Evolutionary conservation across 768 basidiomycete genomes (phyloP), one percentile per base, ranked within the genome.

Genomic region (Rhodotorula kratochvilovae): DNA sequence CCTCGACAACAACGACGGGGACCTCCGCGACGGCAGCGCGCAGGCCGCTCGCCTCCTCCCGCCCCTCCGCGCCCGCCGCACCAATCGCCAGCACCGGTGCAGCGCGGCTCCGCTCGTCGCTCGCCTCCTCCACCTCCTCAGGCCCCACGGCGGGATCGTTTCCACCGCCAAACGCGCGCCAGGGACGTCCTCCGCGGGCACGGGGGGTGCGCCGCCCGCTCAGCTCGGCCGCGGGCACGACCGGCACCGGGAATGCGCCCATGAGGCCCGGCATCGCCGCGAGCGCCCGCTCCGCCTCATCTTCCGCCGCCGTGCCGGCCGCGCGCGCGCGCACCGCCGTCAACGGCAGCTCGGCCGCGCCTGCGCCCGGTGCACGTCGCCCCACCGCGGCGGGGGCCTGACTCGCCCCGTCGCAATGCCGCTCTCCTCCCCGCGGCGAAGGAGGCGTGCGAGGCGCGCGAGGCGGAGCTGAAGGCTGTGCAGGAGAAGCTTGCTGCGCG

Each of bases 71-170:
- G 27, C 39, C 36, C 23, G 21, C 56, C 56, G 56, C 13, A 11
- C 7, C n/a, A n/a, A n/a, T n/a, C n/a, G n/a, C 36, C 13, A 36
- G 21, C 2, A 4, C 55, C 55, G 55, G 25, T 35, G 55, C 19
- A 5, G 43, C 66, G 27, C 42, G 31, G 5, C 45, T 61, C 46
- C 60, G 45, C 46, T 61, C 60, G 31, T 61, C 60, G 21, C 31
- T 50, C 45, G 10, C 45, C 29, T 48, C 60, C 5, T 48, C 60
- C 19, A 1, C 42, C 10, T 29, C 58, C n/a, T 3, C 23, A 27
- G 56, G 7, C n/a, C n/a, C n/a, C n/a, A n/a, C n/a, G n/a, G n/a
- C 27, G 58, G 42, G 19, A 59, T 59, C 58, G 58, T 59, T 42
- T 29, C 27, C 25, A 42, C 58, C 16, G 58, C 58, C 5, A 59